A percentile compares a stretch with the other conserved stretches of the same genome.
phyloP scores from a whole-genome alignment of 305 asterid genomes.

The Withania somnifera region DNA sequence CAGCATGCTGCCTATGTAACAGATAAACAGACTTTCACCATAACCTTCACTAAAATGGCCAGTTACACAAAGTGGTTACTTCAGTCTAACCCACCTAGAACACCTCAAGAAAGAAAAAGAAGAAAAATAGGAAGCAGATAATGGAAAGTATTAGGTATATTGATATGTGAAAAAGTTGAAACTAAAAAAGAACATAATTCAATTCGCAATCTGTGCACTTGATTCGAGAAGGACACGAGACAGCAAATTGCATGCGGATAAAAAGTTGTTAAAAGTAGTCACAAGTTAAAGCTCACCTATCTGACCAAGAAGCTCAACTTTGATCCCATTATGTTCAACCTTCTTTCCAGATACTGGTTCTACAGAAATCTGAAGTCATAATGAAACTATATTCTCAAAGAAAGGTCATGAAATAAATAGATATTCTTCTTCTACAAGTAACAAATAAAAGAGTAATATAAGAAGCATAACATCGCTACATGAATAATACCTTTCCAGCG shows the following conservation, averaged over 20 bases:
- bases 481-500: constrained; percentile 52
- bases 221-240: background rate
- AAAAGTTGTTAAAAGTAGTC: background rate
- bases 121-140: background rate
- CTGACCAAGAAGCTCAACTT: constrained; percentile 91
- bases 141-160: background rate
- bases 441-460: background rate
- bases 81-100: background rate
- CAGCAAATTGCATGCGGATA: background rate
- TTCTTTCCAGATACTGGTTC: constrained; percentile 83
- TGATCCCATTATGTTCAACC: constrained; percentile 94
- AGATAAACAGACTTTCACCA: background rate
- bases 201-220: background rate
- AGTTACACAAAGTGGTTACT: background rate
- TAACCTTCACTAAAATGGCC: background rate
- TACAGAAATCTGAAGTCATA: constrained; percentile 27
- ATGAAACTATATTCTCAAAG: background rate
- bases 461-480: background rate
- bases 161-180: background rate
- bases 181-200: background rate
- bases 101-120: background rate
- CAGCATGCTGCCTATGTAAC: background rate
- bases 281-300: constrained; percentile 41
- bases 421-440: background rate
- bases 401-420: background rate